Base-by-base conservation (phyloP, 1,284 basidiomycete genomes). In the Puccinia brachypodii region DNA sequence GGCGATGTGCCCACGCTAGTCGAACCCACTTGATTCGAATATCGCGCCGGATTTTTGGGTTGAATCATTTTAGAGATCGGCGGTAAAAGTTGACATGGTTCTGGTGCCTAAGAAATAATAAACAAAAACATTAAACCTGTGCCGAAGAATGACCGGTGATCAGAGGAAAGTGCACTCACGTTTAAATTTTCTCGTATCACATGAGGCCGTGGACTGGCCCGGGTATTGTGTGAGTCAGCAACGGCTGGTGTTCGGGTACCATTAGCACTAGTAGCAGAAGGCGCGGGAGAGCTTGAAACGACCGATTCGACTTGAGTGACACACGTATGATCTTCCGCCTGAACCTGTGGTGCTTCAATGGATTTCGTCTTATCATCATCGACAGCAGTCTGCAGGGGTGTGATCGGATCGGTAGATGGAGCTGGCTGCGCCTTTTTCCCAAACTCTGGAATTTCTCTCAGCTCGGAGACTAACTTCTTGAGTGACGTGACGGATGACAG, bases 381-480 rank as follows among this genome's bases (percentile, higher is more conserved):
- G 42, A 22, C 68, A 47, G 47, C 22, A 11, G 47, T 9, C 9
- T 11, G 42, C 66, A 2, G 68, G 31, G n/a, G 3, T 8, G 62
- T n/a, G 6, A 25, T 42, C 22, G 31, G 9, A 22, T 25, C 22
- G 28, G 42, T 22, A 25, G 38, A 19, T 7, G 50, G 36, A 25
- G 38, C 14, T 7, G 50, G 36, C 22, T 3, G 25, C 8, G 28
- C 50, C 31, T 74, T 58, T 36, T 74, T 11, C 9, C 72, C 71
- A 74, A 74, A 74, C 36, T 31, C 53, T 1, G 72, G 72, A 31
- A 74, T 74, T n/a, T 74, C 72, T 36, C 36, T 56, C 53, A 74
- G 9, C 2, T 74, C 72, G 3, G 50, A 28, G 19, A 74, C 72
- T 14, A 74, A 28, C n/a, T 74, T 74, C 50, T 42, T 74, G 44